Evolutionary conservation across 1,139 yeast species (phyloP).

Genomic region (Taphrina wiesneri): DNA sequence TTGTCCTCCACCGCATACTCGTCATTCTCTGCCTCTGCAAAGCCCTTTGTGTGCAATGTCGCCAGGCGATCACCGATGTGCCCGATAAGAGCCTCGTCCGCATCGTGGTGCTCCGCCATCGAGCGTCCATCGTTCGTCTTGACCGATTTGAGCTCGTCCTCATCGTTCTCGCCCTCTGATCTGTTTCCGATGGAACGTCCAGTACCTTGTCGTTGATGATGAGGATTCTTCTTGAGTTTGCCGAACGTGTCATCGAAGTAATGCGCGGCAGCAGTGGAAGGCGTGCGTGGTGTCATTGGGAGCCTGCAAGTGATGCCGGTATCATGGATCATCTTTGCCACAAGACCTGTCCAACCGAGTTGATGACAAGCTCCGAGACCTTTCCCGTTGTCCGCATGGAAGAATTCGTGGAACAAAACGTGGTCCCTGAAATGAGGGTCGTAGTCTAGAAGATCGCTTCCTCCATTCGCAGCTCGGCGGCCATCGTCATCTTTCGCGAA

Average conservation of each 20-base stretch:
- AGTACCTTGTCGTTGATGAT: constrained; percentile 32
- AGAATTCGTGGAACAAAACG: constrained; percentile 82
- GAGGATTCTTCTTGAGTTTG: constrained; percentile 28
- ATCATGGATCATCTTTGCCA: constrained; percentile 91
- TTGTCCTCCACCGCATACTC: constrained; percentile 26
- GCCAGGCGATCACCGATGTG: constrained; percentile 22
- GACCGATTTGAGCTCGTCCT: constrained; percentile 11
- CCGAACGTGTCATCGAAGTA: constrained; percentile 47
- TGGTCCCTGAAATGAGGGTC: constrained; percentile 77
- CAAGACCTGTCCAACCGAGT: constrained; percentile 95
- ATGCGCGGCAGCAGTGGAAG: constrained; percentile 47
- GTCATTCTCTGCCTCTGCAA: constrained; percentile 17
- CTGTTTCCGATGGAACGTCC: constrained; percentile 33
- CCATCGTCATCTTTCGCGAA: constrained; percentile 73
- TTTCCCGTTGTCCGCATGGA: constrained; percentile 93
- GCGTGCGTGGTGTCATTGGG: constrained; percentile 46
- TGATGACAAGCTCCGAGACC: constrained; percentile 96
- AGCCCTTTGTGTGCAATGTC: constrained; percentile 15
- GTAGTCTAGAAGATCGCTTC: constrained; percentile 57
- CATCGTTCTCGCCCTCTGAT: constrained; percentile 16
- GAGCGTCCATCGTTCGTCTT: constrained; percentile 30
- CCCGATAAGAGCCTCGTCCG: constrained; percentile 25
- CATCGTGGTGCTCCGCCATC: constrained; percentile 19
- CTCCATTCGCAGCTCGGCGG: constrained; percentile 80
- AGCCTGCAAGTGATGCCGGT: constrained; percentile 35